A percentile compares a stretch with the other conserved stretches of the same genome.
Evolutionary conservation across 2,329 filamentous ascomycete species (phyloP).

Genomic region (Paramyrothecium roridum): DNA sequence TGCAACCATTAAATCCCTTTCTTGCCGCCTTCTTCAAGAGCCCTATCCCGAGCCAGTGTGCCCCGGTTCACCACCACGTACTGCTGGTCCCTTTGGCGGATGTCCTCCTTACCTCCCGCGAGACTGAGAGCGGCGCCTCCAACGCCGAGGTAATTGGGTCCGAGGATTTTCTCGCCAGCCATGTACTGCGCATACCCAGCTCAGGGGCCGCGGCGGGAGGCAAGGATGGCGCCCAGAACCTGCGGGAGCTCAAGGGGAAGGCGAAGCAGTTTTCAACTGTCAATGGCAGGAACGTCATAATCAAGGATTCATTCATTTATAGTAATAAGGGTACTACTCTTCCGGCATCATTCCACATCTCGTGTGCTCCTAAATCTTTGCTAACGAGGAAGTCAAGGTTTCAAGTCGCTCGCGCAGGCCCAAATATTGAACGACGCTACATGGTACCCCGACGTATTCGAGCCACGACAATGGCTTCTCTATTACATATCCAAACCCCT

Average conservation of each 20-base stretch:
- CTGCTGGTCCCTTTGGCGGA: constrained; percentile 93
- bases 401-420: constrained; percentile 87
- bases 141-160: constrained; percentile 80
- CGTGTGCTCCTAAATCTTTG: constrained; percentile 4
- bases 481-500: constrained; percentile 94
- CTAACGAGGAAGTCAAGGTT: constrained; percentile 55
- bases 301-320: constrained; percentile 90
- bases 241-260: constrained; percentile 87
- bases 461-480: constrained; percentile 90
- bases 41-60: constrained; percentile 86
- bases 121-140: constrained; percentile 75
- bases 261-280: constrained; percentile 90
- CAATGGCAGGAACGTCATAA: constrained; percentile 88
- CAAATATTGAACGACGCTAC: constrained; percentile 80
- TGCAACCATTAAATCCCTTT: constrained; percentile 99
- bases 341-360: neutral
- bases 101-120: constrained; percentile 81
- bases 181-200: constrained; percentile 83
- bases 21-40: constrained; percentile 98
- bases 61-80: constrained; percentile 86
- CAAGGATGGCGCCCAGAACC: constrained; percentile 57
- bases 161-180: constrained; percentile 94
- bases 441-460: constrained; percentile 86
- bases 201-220: constrained; percentile 45
- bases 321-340: constrained; percentile 79